phyloP scores from a whole-genome alignment of 306 rosid genomes.

The Astragalus glycyphyllos region DNA sequence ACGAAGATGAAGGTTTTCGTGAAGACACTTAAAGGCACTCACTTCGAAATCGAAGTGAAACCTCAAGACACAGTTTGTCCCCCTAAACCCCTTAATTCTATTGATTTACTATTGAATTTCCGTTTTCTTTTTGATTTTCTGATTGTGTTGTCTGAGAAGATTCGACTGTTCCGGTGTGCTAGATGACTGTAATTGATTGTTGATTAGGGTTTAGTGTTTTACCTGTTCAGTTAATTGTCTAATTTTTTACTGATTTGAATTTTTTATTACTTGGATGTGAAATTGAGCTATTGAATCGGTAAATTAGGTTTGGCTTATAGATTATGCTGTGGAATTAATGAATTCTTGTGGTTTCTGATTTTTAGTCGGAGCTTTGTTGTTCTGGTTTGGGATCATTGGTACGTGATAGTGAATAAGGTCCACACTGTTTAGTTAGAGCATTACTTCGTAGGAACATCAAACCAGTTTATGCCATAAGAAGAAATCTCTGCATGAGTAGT shows the following conservation, averaged over 20 bases:
- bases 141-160: constrained; percentile 26
- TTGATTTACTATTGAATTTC: neutral
- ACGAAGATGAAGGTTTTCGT: constrained; percentile 83
- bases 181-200: constrained; percentile 17
- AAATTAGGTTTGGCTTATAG: neutral
- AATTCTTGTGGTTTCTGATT: constrained; percentile 17
- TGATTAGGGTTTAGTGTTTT: constrained; percentile 56
- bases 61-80: constrained; percentile 67
- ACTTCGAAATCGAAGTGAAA: constrained; percentile 88
- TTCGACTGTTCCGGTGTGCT: neutral
- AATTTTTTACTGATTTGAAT: constrained; percentile 36
- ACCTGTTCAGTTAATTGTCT: constrained; percentile 6
- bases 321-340: constrained; percentile 25
- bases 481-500: constrained; percentile 19
- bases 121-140: neutral
- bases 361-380: constrained; percentile 23
- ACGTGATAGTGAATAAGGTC: constrained; percentile 25
- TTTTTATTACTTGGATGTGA: neutral
- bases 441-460: constrained; percentile 21
- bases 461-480: neutral
- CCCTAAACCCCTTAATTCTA: constrained; percentile 3
- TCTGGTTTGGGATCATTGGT: constrained; percentile 26
- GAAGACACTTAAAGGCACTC: constrained; percentile 86
- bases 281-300: neutral
- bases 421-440: constrained; percentile 17